Evolutionary conservation across 106 monocot genomes (phyloP), one percentile per base, ranked within the genome.

Genomic region (Hemerocallis citrina): DNA sequence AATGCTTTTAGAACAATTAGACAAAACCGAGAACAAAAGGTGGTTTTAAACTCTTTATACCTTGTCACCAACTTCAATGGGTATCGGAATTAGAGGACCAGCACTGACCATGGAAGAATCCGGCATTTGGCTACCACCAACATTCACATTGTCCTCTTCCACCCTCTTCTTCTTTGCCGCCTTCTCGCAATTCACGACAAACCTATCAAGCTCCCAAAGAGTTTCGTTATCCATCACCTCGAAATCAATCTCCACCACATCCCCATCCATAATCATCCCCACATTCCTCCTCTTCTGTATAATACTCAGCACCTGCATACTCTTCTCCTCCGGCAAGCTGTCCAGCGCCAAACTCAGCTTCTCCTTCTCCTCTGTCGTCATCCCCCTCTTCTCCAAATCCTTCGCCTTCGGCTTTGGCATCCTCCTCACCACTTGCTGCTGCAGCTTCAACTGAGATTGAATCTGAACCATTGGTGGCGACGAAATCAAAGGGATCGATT

Each of bases 141-240:
- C 41, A 19, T 39, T 19, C 16, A 43, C 55, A n/a, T 62, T 61
- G 0, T 70, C 74, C 47, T 85, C 90, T 55, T 60, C 69, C 52
- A 78, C 69, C 70, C 39, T 77, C 28, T 73, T 70, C 64, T 84
- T 92, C 76, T 57, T 82, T 70, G 82, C 68, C 30, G 46, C 55
- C 79, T 92, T 92, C 75, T 81, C 81, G 68, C 72, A 88, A 43
- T 92, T 88, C 70, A 34, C 48, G 4, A 93, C 66, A 28, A 88
- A 88, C 3, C 88, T 70, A 51, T 93, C 88, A 0, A 93, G 72
- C 59, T 88, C 93, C 93, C 93, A 93, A 3, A 88, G 79, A 0
- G 93, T 93, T 49, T 93, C 88, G 1, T 68, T 75, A 51, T 88
- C 84, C 74, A 93, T 74, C 1, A 28, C 20, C 50, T 88, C 81